Base-by-base conservation (phyloP, 2,329 filamentous ascomycete species). In the Dichotomopilus funicola region DNA sequence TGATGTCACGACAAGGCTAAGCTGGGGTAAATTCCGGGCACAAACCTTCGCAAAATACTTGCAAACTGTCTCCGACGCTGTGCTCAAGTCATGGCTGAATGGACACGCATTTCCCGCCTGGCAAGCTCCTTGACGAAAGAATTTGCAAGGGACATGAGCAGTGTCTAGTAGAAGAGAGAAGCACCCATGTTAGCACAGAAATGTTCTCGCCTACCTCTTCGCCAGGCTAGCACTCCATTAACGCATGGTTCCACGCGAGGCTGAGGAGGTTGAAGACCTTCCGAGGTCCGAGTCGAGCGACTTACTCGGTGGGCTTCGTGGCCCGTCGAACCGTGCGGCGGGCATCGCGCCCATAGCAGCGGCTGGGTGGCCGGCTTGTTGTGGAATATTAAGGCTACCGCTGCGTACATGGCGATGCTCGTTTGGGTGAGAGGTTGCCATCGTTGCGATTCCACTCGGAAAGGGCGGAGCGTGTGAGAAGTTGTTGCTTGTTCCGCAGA, bases 1-100 rank as follows among this genome's bases (percentile, higher is more conserved):
- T 35, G 27, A 11, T 37, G 37, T 42, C 48, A 8, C 36, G 19
- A 12, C 34, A 11, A 12, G 6, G 27, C 48, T 40, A 34, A 6
- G 6, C 11, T 11, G 12, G 49, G 33, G 19, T 46, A 46, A 31
- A 34, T 45, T 46, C 50, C 37, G 52, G 45, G 6, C 45, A 70
- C 76, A 65, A 76, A 95, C 91, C 86, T 97, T 99, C 68, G 91
- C 88, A 71, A 97, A 99, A 75, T 97, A 99, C 75, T 97, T 99
- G 85, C 94, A 99, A 62, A 95, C 85, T 59, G 88, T 91, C 70
- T 96, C 90, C 51, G 88, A 82, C 42, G 91, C 83, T 35, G 85
- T 81, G 69, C 94, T 89, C 61, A 94, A 85, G 61, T 95, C 92
- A 75, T 99, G 94, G 66, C 91, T 89, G 74, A 97, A 99, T 42